Base-by-base conservation (phyloP, 1,139 yeast species). In the Blastobotrys malaysiensis region DNA sequence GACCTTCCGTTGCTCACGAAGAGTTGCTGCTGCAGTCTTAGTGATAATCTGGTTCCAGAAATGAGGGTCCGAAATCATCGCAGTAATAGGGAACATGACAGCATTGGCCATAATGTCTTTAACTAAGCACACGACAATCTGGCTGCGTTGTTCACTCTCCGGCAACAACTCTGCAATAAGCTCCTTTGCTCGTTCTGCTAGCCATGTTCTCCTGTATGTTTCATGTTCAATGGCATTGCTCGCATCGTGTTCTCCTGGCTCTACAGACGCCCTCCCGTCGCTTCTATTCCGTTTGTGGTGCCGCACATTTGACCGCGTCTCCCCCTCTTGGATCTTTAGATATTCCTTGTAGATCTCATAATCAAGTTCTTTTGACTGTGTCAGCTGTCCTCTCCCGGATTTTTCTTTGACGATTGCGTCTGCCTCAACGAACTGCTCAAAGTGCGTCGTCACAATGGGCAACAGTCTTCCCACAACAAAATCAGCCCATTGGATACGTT, bases 1-100 rank as follows among this genome's bases (percentile, higher is more conserved):
- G 0, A 90, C 96, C 63, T 88, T 90, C 45, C 80, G 81, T 58
- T 91, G 76, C 63, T 89, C 95, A 59, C 83, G 83, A 64, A 91
- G 74, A 22, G 85, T 80, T 31, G 79, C 81, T 0, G 89, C 86
- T 2, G 88, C 80, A 2, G 79, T 68, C 52, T 80, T 79, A 5
- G 84, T 83, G 18, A 89, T 77, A 52, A 77, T 65, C 54, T 81
- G 77, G 65, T 90, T 91, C 80, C 86, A 86, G 58, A 83, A 86
- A 65, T 89, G 96, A 1, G 93, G 81, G 55, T 87, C 93, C 0
- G 86, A 73, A 0, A 86, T 63, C 73, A 85, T 78, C 20, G 73
- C 69, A 24, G 87, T 64, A 0, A 85, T 66, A 0, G 88, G 86
- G n/a, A 68, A 66, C 5, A 84, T 53, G 0, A 83, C 77, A 51